Evolutionary conservation across 2,329 filamentous ascomycete species (phyloP), one percentile per base, ranked within the genome.

Genomic region (Cytospora mali): DNA sequence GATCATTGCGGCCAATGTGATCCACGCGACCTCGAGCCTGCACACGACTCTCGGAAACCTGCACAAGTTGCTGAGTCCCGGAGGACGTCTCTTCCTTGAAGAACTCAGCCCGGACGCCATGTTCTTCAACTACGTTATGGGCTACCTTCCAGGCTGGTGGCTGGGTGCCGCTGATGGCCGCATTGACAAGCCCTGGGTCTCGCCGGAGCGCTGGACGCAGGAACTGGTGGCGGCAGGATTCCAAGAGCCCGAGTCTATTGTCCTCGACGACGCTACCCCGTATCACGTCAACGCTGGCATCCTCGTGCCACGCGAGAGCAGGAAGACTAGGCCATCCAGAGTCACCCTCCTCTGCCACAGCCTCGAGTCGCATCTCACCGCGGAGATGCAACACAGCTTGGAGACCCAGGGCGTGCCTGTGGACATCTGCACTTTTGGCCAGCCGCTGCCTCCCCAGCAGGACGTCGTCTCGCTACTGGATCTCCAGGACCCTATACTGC

Each of bases 351-450:
- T 31, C 1, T 16, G n/a, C 4, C 14, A 5, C 35, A 11, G 6
- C 16, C 14, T 18, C 14, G 4, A 13, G 3, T n/a, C 35, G 18
- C 14, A 39, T 13, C 35, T n/a, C 4, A 4, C n/a, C 14, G 6
- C 6, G 2, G 35, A 16, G 6, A 16, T 39, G 14, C 5, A 16
- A 5, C 3, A 16, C 3, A 3, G 5, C 6, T 11, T 39, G 7
- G 14, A 18, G 5, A 16, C 21, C 18, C 11, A 42, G 14, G 35
- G 35, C 10, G 11, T 52, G 14, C 25, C 18, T 13, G 49, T 39
- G 1, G 25, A 23, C 14, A 65, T 67, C 3, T 58, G 71, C 1
- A 71, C 75, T 21, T 66, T 80, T 0, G 70, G 68, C 25, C 31
- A 23, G 4, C 13, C 16, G 10, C 52, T 55, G 7, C 70, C 71